Evolutionary conservation across 1,284 basidiomycete genomes (phyloP), one percentile per base, ranked within the genome.

Genomic region (Athelia psychrophila): DNA sequence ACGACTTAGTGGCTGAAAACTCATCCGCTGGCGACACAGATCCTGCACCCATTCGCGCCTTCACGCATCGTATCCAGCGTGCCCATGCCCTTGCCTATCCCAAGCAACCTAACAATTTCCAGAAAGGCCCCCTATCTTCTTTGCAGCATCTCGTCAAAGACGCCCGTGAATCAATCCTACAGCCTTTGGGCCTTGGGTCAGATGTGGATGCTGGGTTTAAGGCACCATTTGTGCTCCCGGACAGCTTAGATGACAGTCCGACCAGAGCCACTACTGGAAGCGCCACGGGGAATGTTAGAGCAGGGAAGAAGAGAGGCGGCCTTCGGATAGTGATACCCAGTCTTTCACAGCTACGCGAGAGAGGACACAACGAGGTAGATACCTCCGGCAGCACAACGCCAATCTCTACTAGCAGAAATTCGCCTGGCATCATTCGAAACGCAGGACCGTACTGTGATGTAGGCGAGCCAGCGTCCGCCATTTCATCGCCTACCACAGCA

Each of bases 131-230:
- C 0, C 76, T 80, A 4, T 86, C 84, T n/a, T 66, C 77, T 30
- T 78, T 88, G 2, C 86, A 88, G 61, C 69, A 70, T 48, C 68
- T 86, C 55, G 84, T 89, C 51, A 78, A 78, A 56, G 68, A 75
- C 20, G 76, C 79, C 1, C 73, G 78, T 44, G 68, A 65, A 22
- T 66, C 67, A 6, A 77, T 88, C 22, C 60, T 89, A 50, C 86
- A 88, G 56, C 86, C 86, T 20, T 38, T 65, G 65, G 25, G 58
- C 69, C 23, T 55, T 70, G 3, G 72, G 75, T 56, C 71, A 62
- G 1, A 73, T 74, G 49, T 72, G 75, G 51, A 58, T 67, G 44
- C 69, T 77, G 36, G 70, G 75, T 33, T 70, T 70, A 33, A 75
- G 80, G 58, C 74, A 72, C 47, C 71, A 75, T 52, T 82, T 82